These are phyloP conservation scores for Pulveroboletus sp. DNA, from an alignment of 768 basidiomycete species.

Conservation along the genomic window DNA sequence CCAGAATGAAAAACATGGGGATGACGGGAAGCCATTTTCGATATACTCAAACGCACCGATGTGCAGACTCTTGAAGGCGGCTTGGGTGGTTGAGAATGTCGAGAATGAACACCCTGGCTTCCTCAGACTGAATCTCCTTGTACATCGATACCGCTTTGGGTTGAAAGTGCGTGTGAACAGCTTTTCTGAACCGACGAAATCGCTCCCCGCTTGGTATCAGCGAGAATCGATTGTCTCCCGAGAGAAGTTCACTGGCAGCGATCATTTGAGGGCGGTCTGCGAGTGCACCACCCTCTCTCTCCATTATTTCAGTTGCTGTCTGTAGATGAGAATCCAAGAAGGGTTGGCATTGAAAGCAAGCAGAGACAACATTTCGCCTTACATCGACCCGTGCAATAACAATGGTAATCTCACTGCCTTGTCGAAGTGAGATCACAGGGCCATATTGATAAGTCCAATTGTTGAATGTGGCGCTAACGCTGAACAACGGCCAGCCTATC, in stretches of 20 bases:
- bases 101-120: conserved; percentile 17
- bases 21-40: no score
- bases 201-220: conserved; percentile 46
- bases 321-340: conserved; percentile 15
- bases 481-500: not conserved
- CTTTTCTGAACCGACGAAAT: conserved; percentile 52
- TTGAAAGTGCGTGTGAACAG: conserved; percentile 50
- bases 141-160: conserved; percentile 44
- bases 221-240: conserved; percentile 52
- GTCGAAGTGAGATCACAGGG: no score
- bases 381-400: conserved; percentile 1
- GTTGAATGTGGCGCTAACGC: conserved; percentile 33
- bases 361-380: not conserved
- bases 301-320: conserved; percentile 52
- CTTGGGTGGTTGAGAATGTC: conserved; percentile 33
- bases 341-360: no score
- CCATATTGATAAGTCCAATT: conserved; percentile 41
- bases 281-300: no score
- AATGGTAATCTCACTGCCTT: no score
- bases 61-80: conserved; percentile 39
- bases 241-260: no score
- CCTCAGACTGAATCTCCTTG: conserved; percentile 39
- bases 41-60: conserved; percentile 38
- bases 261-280: no score
- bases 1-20: conserved; percentile 10